phyloP scores from a whole-genome alignment of 768 basidiomycete species.

The Hygrophorus russula region DNA sequence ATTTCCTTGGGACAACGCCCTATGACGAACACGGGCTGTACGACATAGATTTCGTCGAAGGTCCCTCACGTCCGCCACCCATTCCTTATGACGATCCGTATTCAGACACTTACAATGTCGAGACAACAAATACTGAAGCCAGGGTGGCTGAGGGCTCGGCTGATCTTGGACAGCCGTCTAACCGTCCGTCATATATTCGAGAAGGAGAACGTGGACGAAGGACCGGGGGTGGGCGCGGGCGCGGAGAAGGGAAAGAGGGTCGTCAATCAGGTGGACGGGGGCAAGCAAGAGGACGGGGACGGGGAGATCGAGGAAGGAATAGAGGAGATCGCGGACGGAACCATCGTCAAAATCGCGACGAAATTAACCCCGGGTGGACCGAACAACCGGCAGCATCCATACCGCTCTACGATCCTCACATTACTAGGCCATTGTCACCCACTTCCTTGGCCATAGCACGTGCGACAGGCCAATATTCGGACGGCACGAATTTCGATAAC shows the following conservation, averaged over 20 bases:
- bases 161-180: slow-evolving; percentile 2
- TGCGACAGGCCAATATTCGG: slow-evolving; percentile 30
- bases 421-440: slow-evolving; percentile 24
- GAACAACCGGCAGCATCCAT: slow-evolving; percentile 12
- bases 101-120: slow-evolving; percentile 31
- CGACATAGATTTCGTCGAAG: slow-evolving; percentile 48
- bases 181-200: slow-evolving; percentile 1
- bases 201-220: slow-evolving; percentile 4
- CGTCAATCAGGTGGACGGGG: slow-evolving; percentile 21
- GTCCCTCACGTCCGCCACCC: slow-evolving; percentile 53
- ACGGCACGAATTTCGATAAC: slow-evolving; percentile 11
- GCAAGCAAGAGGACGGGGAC: slow-evolving; percentile 21
- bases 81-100: slow-evolving; percentile 78
- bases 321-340: slow-evolving; percentile 19
- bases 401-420: slow-evolving; percentile 19
- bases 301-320: slow-evolving; percentile 16
- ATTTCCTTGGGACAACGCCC: slow-evolving; percentile 41
- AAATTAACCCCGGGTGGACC: slow-evolving; percentile 8
- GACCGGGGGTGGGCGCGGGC: slow-evolving; percentile 21
- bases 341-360: slow-evolving; percentile 9
- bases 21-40: slow-evolving; percentile 61
- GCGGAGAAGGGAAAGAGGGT: slow-evolving; percentile 20
- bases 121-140: slow-evolving; percentile 9
- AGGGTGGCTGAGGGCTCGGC: background rate
- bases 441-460: slow-evolving; percentile 37